Evolutionary conservation across 179 eudicot genomes (phyloP), one percentile per base, ranked within the genome.

Genomic region (Drosera spatulata): DNA sequence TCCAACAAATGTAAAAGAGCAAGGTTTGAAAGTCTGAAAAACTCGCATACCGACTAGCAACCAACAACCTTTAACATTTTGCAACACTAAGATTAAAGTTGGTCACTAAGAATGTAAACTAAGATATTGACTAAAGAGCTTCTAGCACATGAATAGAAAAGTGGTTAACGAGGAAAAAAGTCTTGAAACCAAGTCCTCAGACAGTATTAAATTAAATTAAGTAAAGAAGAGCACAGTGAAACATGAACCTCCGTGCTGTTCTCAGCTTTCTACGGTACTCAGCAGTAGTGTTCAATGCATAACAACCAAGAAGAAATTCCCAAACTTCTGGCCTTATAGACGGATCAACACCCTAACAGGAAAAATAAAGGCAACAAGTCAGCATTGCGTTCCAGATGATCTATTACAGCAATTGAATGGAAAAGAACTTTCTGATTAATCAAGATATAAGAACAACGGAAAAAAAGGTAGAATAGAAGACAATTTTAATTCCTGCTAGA

Each of bases 251-350:
- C 67, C 99, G 83, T 14, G 93, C 99, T 63, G 79, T 77, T 73
- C 99, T 89, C 69, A 93, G 71, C 61, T 82, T 79, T 71, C 61
- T 67, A 51, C 99, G 78, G 65, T 76, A 72, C 67, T 86, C 99
- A 11, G 77, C 64, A 33, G 99, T 85, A 77, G 96, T 93, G 79
- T 77, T 81, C 82, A 93, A 68, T 64, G 85, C 67, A 74, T 89
- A 93, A 82, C 99, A 93, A 62, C 99, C 99, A 71, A 93, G 79
- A 77, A 93, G 99, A 75, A 89, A 93, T 61, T 93, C 99, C 99
- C 99, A 93, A 63, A 93, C 99, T 81, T 93, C 96, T 42, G 96
- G 68, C 73, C 99, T 80, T 69, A 93, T 89, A 59, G 95, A 86
- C 67, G 99, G 93, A 86, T 93, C 96, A 64, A 93, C 85, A 39